phyloP scores from a whole-genome alignment of 176 grass and related monocot species.

The Oryza coarctata region DNA sequence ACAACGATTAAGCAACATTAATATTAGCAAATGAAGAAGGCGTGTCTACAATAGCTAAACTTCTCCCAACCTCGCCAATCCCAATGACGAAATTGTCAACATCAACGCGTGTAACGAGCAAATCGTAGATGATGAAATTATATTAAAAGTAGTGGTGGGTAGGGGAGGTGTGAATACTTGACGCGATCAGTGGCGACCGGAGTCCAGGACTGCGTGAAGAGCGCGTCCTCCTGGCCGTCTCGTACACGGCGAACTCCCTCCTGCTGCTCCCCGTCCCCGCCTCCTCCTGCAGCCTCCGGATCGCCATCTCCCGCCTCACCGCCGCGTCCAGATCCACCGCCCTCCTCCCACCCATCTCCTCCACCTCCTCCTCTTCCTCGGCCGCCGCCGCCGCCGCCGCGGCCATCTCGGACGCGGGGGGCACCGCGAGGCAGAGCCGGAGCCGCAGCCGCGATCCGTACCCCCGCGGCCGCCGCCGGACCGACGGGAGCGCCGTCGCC shows the following conservation, averaged over 20 bases:
- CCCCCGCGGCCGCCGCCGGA: background rate
- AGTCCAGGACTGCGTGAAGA: conserved; percentile 93
- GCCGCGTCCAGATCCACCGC: conserved; percentile 53
- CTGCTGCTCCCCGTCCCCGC: conserved; percentile 24
- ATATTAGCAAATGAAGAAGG: background rate
- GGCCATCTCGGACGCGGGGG: conserved; percentile 38
- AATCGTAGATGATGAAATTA: background rate
- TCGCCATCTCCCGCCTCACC: conserved; percentile 55
- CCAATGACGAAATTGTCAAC: background rate
- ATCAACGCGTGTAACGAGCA: background rate
- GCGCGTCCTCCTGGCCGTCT: conserved; percentile 64
- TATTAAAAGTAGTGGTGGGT: background rate
- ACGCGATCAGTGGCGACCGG: conserved; percentile 37
- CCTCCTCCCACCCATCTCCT: conserved; percentile 12
- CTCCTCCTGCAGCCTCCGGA: conserved; percentile 56
- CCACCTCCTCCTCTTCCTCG: background rate
- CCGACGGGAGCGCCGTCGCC: background rate
- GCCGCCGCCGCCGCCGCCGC: background rate
- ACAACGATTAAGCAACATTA: no score
- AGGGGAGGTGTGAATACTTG: conserved; percentile 36
- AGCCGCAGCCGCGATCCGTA: background rate
- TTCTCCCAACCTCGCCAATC: background rate
- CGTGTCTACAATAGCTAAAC: background rate
- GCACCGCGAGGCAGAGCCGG: conserved; percentile 33
- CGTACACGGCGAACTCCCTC: conserved; percentile 67